Evolutionary conservation across 169 alveolate genomes (phyloP), one percentile per base, ranked within the genome.

Genomic region (Plasmodium blacklocki): DNA sequence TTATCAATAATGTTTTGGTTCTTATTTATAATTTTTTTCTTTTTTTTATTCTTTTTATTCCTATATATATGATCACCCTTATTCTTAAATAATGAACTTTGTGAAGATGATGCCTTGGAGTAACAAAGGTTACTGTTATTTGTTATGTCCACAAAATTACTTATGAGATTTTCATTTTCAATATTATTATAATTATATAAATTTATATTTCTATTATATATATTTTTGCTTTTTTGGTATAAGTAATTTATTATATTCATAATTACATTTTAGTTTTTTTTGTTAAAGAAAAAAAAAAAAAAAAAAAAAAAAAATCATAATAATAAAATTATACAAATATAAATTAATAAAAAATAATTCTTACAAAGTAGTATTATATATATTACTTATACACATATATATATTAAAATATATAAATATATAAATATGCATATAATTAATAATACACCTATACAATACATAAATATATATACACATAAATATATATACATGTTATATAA

Each of bases 211-310:
- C 85, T 26, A 29, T 85, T 70, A 74, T 85, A 85, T 71, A 85
- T 71, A 52, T 54, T 85, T 63, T 85, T 85, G 54, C 92, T 66
- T 73, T 85, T 85, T 68, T 72, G 60, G 54, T 85, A 85, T 39
- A 85, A 58, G 58, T 85, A 85, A 56, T 71, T 85, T 59, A 85
- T 85, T 70, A 85, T 85, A 85, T 85, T 85, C 92, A 85, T 85
- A 73, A 70, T 85, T 58, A 59, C 92, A 85, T 85, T 39, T 71
- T 72, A 32, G 29, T 32, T 26, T 66, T 14, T 21, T 12, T 50
- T 12, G 47, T 49, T 49, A 12, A 19, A 43, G 19, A 68, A 43
- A 15, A 14, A 47, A 15, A 47, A 71, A 70, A 23, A 64, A 32
- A 39, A 39, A 39, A 3, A 5, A 39, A 5, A 39, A 39, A 39